phyloP scores from a whole-genome alignment of 139 green algal genomes.

The Micromonas pusilla region DNA sequence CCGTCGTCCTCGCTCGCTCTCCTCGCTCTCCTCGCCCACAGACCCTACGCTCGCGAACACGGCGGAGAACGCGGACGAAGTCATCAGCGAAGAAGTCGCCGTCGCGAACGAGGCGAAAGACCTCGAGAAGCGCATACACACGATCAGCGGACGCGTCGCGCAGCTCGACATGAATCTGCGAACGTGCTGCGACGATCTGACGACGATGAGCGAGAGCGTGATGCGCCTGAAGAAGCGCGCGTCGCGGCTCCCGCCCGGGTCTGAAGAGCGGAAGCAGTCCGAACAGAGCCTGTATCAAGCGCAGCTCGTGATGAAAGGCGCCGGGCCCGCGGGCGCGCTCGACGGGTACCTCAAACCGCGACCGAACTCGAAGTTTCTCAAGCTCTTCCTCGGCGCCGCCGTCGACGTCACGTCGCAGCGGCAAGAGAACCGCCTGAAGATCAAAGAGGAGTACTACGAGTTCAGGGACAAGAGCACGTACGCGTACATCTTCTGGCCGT shows the following conservation, averaged over 20 bases:
- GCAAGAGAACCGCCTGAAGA: conserved; percentile 41
- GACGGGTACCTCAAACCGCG: neutral
- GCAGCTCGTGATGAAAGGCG: conserved; percentile 9
- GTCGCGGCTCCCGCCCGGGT: neutral
- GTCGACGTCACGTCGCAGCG: neutral
- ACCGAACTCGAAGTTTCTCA: conserved; percentile 4
- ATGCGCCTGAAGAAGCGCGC: neutral
- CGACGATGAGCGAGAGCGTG: neutral
- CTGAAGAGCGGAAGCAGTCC: neutral
- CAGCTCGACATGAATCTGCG: conserved; percentile 9
- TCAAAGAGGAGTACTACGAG: conserved; percentile 87
- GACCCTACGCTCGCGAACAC: too few species aligned
- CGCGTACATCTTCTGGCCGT: conserved; percentile 41
- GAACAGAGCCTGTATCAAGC: neutral
- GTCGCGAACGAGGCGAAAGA: neutral
- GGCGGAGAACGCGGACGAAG: too few species aligned
- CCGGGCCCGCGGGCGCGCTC: conserved; percentile 1
- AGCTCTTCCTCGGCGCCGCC: conserved; percentile 20
- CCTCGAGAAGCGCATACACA: neutral
- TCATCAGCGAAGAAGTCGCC: too few species aligned
- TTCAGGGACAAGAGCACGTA: conserved; percentile 62
- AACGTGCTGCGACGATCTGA: neutral
- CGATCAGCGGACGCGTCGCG: conserved; percentile 9
- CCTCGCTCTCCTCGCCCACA: too few species aligned
- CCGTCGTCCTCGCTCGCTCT: too few species aligned